A percentile compares a stretch with the other conserved stretches of the same genome.
Evolutionary conservation across 2,329 filamentous ascomycete genomes (phyloP).

Genomic region (Fusarium stilboides): DNA sequence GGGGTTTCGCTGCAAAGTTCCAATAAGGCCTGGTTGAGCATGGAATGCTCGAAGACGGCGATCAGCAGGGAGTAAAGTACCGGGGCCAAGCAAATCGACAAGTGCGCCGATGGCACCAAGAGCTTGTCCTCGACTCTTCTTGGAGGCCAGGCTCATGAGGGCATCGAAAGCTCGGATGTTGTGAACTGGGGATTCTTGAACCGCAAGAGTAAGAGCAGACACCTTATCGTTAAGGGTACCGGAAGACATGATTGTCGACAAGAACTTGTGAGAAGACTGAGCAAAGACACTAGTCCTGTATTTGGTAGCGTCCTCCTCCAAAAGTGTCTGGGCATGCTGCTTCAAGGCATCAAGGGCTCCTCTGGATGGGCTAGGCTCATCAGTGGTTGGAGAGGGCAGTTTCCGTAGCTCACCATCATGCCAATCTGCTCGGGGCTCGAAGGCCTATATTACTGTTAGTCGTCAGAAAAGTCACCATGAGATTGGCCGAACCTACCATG

Average conservation of each 20-base stretch:
- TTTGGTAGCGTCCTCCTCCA: constrained; percentile 82
- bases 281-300: constrained; percentile 83
- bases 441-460: constrained; percentile 63
- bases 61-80: constrained; percentile 85
- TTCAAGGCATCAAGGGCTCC: constrained; percentile 68
- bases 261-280: constrained; percentile 93
- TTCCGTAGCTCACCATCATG: constrained; percentile 62
- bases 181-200: constrained; percentile 96
- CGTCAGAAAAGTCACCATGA: constrained; percentile 46
- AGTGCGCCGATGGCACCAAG: constrained; percentile 93
- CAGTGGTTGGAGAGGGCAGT: constrained; percentile 62
- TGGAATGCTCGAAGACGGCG: constrained; percentile 86
- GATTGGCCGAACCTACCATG: constrained; percentile 53
- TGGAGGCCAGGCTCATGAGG: constrained; percentile 85
- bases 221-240: constrained; percentile 98
- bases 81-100: constrained; percentile 94
- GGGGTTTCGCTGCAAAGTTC: constrained; percentile 75
- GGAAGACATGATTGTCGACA: constrained; percentile 96
- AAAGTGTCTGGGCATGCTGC: constrained; percentile 78
- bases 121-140: constrained; percentile 93
- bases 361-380: constrained; percentile 61
- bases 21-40: constrained; percentile 82
- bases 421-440: constrained; percentile 73
- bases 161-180: constrained; percentile 91
- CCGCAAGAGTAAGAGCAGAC: constrained; percentile 91